Base-by-base conservation (phyloP, 306 rosid species). In the Crotalaria pallida region DNA sequence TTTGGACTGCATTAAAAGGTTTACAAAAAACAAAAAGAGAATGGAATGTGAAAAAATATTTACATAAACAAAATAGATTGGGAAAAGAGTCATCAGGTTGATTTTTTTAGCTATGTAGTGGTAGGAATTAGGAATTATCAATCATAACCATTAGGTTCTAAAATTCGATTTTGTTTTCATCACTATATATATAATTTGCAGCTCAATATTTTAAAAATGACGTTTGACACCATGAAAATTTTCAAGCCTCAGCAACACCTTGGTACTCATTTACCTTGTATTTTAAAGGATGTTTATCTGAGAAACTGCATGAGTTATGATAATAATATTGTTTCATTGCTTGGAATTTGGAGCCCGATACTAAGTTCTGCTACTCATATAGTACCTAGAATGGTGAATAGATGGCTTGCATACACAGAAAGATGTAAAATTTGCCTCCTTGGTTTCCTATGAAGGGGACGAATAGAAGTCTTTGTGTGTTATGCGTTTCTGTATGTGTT, bases 21-120 rank as follows among this genome's bases (percentile, higher is more conserved):
- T 58, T 44, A n/a, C 4, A 18, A 34, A 27, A 67, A 16, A 18
- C 41, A 7, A 31, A 27, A 48, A 55, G 62, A 44, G 65, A 66
- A 7, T 43, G 16, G 27, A 41, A 56, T 31, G n/a, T 15, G 8
- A 9, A 29, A n/a, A 10, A 57, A 26, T 10, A 12, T n/a, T 1
- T 9, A 0, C 8, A 24, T 52, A 7, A 51, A 51, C 17, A n/a
- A 64, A 57, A 5, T 71, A 43, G 62, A 48, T 10, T 57, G 55
- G 69, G 33, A 74, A 64, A 58, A 56, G 45, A 22, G 17, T 66
- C 79, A 33, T 52, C 53, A 61, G 36, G 38, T 76, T 33, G 41
- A n/a, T 16, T 67, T 16, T 67, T 33, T 33, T 33, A 33, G 38
- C 7, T 33, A 33, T 33, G 38, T 33, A 33, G 7, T 33, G 38